Evolutionary conservation across 1,139 yeast genomes (phyloP).

Genomic region (Sugiyamaella pinicola): DNA sequence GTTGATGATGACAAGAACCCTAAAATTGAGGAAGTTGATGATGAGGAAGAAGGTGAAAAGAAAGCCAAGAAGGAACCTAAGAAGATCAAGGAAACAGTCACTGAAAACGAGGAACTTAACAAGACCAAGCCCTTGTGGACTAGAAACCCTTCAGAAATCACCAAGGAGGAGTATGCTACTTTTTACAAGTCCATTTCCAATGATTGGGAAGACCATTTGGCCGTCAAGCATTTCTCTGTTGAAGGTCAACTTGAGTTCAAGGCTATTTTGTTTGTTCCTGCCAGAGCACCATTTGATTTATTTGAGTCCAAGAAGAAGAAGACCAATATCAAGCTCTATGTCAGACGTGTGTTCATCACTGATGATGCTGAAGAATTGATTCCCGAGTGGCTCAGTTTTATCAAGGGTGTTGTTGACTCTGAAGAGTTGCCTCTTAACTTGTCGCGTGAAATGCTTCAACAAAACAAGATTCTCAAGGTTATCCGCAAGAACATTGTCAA

Average conservation of each 20-base stretch:
- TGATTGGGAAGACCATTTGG: conserved; percentile 99
- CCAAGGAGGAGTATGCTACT: conserved; percentile 98
- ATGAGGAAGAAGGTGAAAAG: conserved; percentile 60
- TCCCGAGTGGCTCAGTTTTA: conserved; percentile 98
- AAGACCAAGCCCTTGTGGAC: conserved; percentile 99
- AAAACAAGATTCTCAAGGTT: conserved; percentile 99
- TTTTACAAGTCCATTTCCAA: conserved; percentile 99
- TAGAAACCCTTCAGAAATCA: conserved; percentile 95
- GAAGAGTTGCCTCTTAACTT: conserved; percentile 99
- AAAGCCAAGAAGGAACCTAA: conserved; percentile 70
- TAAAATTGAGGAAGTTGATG: conserved; percentile 74
- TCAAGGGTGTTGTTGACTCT: conserved; percentile 99
- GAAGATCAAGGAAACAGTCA: conserved; percentile 82
- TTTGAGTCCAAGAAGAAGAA: conserved; percentile 98
- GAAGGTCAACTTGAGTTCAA: conserved; percentile 99
- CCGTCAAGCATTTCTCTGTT: conserved; percentile 99
- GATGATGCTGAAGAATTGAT: conserved; percentile 99
- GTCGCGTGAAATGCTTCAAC: conserved; percentile 99
- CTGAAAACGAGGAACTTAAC: conserved; percentile 96
- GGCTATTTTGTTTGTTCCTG: conserved; percentile 96
- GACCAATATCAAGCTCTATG: conserved; percentile 97
- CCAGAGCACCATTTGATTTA: conserved; percentile 98
- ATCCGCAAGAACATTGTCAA: conserved; percentile 99
- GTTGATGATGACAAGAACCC: conserved; percentile 63
- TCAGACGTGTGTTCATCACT: conserved; percentile 99